Percentiles rank a stretch among this genome's conserved stretches.
Conservation (phyloP, 1,284 basidiomycete species). For the Ganoderma lingzhi region DNA sequence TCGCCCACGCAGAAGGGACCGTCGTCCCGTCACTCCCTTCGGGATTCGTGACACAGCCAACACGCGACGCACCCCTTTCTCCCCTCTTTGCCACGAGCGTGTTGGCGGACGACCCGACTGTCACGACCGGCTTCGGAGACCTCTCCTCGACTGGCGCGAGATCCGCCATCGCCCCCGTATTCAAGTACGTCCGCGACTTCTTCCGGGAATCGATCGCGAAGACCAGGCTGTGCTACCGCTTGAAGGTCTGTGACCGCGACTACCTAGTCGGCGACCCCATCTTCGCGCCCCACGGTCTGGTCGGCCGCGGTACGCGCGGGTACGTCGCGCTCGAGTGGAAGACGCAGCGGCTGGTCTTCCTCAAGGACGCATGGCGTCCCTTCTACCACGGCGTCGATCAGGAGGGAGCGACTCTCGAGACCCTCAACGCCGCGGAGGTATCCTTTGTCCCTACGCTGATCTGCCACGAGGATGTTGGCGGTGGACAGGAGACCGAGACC, state of each 20-base stretch:
- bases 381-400: background rate
- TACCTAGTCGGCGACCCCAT: slow-evolving; percentile 4
- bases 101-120: background rate
- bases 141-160: background rate
- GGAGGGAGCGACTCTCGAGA: background rate
- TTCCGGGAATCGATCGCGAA: slow-evolving; percentile 15
- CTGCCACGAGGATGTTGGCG: background rate
- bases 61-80: background rate
- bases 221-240: slow-evolving; percentile 11
- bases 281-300: background rate
- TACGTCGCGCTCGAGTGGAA: slow-evolving; percentile 12
- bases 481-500: background rate
- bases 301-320: slow-evolving; percentile 13
- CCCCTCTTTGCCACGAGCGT: background rate
- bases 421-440: background rate
- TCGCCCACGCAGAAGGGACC: slow-evolving; percentile 6
- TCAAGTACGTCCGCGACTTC: slow-evolving; percentile 19
- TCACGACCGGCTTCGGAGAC: background rate
- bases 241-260: slow-evolving; percentile 7
- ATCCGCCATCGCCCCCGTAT: background rate
- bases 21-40: background rate
- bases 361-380: slow-evolving; percentile 15
- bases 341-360: slow-evolving; percentile 14
- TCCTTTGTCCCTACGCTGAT: background rate
- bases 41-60: background rate